phyloP scores from a whole-genome alignment of 2,329 filamentous ascomycete genomes.

The Trichoderma hamatum region DNA sequence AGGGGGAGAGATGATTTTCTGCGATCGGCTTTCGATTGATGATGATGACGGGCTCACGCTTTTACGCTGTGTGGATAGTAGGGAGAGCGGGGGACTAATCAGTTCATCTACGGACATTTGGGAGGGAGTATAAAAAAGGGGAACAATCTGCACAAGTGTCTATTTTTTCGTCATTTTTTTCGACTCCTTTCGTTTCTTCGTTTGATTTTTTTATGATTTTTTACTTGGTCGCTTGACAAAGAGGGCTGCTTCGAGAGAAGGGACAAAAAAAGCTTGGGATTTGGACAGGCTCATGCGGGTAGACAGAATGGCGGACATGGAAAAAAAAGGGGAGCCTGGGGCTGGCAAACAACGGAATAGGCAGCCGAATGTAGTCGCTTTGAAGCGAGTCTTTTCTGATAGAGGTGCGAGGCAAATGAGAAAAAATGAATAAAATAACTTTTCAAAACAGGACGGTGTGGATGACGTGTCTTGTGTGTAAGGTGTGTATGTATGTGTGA shows the following conservation, averaged over 20 bases:
- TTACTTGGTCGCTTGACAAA: conserved; percentile 18
- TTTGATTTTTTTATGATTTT: neutral
- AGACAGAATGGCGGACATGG: neutral
- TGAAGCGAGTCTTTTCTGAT: conserved; percentile 7
- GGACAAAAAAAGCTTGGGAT: conserved; percentile 5
- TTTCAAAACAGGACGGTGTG: neutral
- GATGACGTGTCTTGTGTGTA: too few species aligned
- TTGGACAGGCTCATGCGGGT: conserved; percentile 6
- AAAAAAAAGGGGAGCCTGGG: neutral
- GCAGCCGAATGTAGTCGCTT: conserved; percentile 10
- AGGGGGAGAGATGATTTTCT: conserved; percentile 26
- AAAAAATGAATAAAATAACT: neutral
- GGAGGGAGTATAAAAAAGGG: conserved; percentile 28
- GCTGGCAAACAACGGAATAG: neutral
- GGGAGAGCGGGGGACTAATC: conserved; percentile 4
- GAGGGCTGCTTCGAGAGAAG: conserved; percentile 16
- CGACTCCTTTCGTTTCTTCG: neutral
- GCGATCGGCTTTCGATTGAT: conserved; percentile 24
- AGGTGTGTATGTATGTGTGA: neutral
- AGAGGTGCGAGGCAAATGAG: conserved; percentile 12
- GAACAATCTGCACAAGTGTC: conserved; percentile 33
- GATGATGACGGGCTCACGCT: conserved; percentile 26
- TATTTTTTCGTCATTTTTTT: conserved; percentile 24
- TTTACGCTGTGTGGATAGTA: conserved; percentile 11
- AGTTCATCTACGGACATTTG: conserved; percentile 22